phyloP scores from a whole-genome alignment of 2,329 filamentous ascomycete genomes.

The Fusarium aywerte region DNA sequence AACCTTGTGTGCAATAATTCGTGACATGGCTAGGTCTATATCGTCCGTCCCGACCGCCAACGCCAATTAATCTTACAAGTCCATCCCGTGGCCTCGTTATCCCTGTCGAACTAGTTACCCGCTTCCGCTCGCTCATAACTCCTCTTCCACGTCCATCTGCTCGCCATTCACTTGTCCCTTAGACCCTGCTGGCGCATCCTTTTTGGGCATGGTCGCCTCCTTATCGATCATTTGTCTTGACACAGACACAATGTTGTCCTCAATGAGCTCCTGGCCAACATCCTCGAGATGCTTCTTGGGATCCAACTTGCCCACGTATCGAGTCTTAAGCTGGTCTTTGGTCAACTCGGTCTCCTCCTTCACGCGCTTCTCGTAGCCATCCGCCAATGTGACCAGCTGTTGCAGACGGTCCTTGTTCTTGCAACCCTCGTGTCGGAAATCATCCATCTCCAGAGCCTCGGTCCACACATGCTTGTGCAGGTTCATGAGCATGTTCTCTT shows the following conservation, averaged over 20 bases:
- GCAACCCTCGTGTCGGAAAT: slow-evolving; percentile 85
- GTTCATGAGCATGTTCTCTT: slow-evolving; percentile 99
- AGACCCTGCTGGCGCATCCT: slow-evolving; percentile 61
- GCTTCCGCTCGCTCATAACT: slow-evolving; percentile 49
- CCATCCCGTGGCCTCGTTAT: slow-evolving; percentile 40
- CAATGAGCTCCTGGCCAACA: slow-evolving; percentile 94
- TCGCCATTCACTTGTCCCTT: slow-evolving; percentile 66
- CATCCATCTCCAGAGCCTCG: slow-evolving; percentile 95
- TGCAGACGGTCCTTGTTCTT: slow-evolving; percentile 90
- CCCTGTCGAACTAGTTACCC: slow-evolving; percentile 15
- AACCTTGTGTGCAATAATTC: slow-evolving; percentile 40
- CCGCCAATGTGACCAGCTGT: slow-evolving; percentile 86
- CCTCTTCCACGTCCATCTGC: slow-evolving; percentile 77
- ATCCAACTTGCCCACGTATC: slow-evolving; percentile 98
- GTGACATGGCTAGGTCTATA: slow-evolving; percentile 44
- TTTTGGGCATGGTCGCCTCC: slow-evolving; percentile 90
- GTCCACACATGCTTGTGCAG: slow-evolving; percentile 99
- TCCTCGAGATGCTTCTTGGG: slow-evolving; percentile 99
- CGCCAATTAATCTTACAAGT: slow-evolving; percentile 51
- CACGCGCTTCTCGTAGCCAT: slow-evolving; percentile 98
- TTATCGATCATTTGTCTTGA: slow-evolving; percentile 99
- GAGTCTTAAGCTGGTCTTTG: slow-evolving; percentile 97
- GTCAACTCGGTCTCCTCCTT: slow-evolving; percentile 98
- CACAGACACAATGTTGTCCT: slow-evolving; percentile 99
- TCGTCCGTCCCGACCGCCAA: slow-evolving; percentile 47